Evolutionary conservation across 164 flowering plant species (phyloP), one percentile per base, ranked within the genome.

Genomic region (Vitis rotundifolia): DNA sequence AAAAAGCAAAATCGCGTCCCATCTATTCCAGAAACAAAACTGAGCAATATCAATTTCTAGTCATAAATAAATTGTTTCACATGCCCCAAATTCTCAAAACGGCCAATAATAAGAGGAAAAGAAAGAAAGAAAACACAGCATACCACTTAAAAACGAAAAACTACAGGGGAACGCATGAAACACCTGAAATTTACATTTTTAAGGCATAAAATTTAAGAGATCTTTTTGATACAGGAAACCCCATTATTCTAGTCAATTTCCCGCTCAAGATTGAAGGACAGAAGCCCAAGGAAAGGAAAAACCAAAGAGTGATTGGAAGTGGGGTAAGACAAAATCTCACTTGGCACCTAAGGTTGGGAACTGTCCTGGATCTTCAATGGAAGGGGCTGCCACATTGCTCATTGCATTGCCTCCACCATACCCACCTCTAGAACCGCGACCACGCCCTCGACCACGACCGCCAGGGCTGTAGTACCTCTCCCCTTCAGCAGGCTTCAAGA

Each of bases 401-500:
- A 8, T 26, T 12, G 50, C 16, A 51, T 47, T 53, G 63, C 76
- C 75, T 8, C 82, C 84, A 58, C 74, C 55, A 61, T 28, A 85
- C 0, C 99, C 99, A 57, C 92, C 92, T 64, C 93, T 79, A 5
- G 81, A 61, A n/a, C 94, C 97, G 73, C 92, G 89, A 1, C 91
- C 93, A 26, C 89, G 87, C 2, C 97, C 97, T 2, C 98, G 76
- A 2, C 92, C 91, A 9, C 97, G 92, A 5, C 92, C 91, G 15
- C 93, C 86, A 16, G 85, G 73, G 54, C 74, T 63, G 66, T 88
- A 86, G 79, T 65, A 78, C 72, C 73, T 83, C 68, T 87, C 95
- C 14, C 97, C 94, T 15, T 89, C 95, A 68, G 90, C 88, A 31
- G 98, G 92, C 88, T 92, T 94, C 86, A 94, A 84, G 75, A 93